These are phyloP conservation scores for Pythium volutum DNA, from an alignment of 352 stramenopile genomes.

Conservation along the genomic window DNA sequence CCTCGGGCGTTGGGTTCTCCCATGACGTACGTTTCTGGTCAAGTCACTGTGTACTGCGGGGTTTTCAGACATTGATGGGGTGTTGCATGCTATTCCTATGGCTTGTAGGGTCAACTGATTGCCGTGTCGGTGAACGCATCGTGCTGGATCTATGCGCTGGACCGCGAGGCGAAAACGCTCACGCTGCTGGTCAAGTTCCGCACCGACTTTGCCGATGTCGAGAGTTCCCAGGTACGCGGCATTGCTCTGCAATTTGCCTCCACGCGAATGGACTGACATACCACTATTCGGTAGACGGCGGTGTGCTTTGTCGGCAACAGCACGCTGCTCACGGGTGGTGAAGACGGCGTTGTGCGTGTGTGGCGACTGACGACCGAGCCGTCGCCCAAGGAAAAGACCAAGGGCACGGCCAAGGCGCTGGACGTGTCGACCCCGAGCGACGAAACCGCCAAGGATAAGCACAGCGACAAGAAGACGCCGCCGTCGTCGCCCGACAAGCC, in stretches of 20 bases:
- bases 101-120: slow-evolving; percentile 45
- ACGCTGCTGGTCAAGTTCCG: slow-evolving; percentile 75
- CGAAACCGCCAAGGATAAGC: slow-evolving; percentile 12
- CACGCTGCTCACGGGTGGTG: slow-evolving; percentile 76
- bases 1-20: slow-evolving; percentile 74
- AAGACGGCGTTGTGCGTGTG: slow-evolving; percentile 78
- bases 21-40: slow-evolving; percentile 38
- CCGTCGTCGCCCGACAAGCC: slow-evolving; percentile 28
- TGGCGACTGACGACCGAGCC: slow-evolving; percentile 57
- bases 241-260: neutral
- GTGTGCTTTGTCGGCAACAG: slow-evolving; percentile 78
- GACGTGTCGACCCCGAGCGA: slow-evolving; percentile 2
- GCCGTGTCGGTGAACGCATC: slow-evolving; percentile 69
- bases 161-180: slow-evolving; percentile 53
- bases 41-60: neutral
- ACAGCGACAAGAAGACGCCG: slow-evolving; percentile 22
- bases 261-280: neutral
- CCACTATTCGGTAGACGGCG: slow-evolving; percentile 36
- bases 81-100: neutral
- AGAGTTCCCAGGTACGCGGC: slow-evolving; percentile 54
- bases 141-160: slow-evolving; percentile 78
- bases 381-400: slow-evolving; percentile 40
- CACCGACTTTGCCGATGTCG: slow-evolving; percentile 70
- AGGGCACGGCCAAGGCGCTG: slow-evolving; percentile 42
- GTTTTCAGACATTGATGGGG: neutral